Evolutionary conservation across 1,284 basidiomycete species (phyloP), one percentile per base, ranked within the genome.

Genomic region (Laetiporus sulphureus): DNA sequence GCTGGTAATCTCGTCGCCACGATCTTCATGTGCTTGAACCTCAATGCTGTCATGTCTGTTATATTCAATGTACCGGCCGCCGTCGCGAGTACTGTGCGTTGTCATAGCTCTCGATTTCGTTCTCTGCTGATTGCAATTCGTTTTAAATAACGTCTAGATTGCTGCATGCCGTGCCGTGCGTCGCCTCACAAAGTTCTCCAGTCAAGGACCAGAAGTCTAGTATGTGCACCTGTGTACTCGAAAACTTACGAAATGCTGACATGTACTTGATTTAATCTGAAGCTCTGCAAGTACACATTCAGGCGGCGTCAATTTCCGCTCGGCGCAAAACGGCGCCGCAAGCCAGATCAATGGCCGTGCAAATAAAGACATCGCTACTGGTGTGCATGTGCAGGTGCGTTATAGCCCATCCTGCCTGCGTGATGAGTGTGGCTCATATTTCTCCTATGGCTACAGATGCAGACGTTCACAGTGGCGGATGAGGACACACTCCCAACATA

Each of bases 141-240:
- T 12, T n/a, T 32, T 25, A 7, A 29, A 21, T 18, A 12, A 5
- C 11, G 7, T 13, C 2, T 19, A 43, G 41, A 42, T 46, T 18
- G 45, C 42, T 24, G 82, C 82, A 0, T 79, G 75, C 54, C 74
- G 83, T 38, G 77, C 73, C 5, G 83, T 85, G 25, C 77, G 83
- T 34, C 72, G 83, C 34, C 59, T 86, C 36, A 73, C 72, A 42
- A 79, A 78, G 51, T 85, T 74, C 59, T 69, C 71, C 8, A 60
- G 61, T 18, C 51, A 61, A 23, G 72, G 70, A 4, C 62, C 74
- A 0, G 79, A 80, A 50, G 60, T 77, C 42, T 80, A 73, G 77
- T 82, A 59, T 22, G 78, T 64, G 41, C 38, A 48, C 42, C 32
- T 42, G 40, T 41, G 42, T 45, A 32, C 41, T n/a, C n/a, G n/a